Conservation (phyloP, 2,329 filamentous ascomycete species). For the Colletotrichum spaethianum region DNA sequence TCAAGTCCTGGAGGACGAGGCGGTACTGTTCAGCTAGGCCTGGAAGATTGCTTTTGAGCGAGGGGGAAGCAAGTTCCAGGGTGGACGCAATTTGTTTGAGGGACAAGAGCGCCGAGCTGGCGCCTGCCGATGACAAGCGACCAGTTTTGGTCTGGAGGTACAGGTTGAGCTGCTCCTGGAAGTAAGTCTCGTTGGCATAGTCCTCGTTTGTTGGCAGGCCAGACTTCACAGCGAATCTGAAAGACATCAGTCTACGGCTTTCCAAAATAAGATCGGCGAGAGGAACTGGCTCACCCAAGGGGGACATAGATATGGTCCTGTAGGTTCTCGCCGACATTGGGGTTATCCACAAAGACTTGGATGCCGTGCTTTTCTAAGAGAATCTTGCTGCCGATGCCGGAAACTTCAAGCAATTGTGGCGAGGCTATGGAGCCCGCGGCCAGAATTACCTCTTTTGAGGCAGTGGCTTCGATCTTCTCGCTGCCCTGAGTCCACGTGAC, state of each 20-base stretch:
- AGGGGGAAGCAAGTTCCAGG: not conserved
- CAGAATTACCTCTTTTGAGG: conserved; percentile 67
- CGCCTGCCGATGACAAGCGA: conserved; percentile 32
- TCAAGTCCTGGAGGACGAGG: conserved; percentile 22
- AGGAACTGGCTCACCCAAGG: not conserved
- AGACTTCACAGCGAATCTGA: conserved; percentile 29
- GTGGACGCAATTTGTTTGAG: conserved; percentile 29
- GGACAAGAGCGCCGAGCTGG: conserved; percentile 30
- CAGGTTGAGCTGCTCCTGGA: conserved; percentile 33
- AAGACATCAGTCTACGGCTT: not conserved
- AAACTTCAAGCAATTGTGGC: conserved; percentile 72
- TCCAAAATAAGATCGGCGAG: rapidly evolving
- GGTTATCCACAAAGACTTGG: conserved; percentile 50
- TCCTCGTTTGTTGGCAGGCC: conserved; percentile 36
- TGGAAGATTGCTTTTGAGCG: not conserved
- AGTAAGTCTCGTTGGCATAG: conserved; percentile 32
- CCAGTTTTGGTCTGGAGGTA: conserved; percentile 35
- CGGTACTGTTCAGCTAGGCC: conserved; percentile 28
- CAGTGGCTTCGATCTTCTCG: conserved; percentile 40
- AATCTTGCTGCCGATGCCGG: conserved; percentile 66
- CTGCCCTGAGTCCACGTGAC: conserved; percentile 35
- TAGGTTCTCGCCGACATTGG: conserved; percentile 56
- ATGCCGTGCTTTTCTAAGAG: conserved; percentile 51
- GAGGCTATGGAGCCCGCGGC: conserved; percentile 71
- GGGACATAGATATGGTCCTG: conserved; percentile 51